phyloP scores from a whole-genome alignment of 805 yeast genomes.

The Yarrowia divulgata region DNA sequence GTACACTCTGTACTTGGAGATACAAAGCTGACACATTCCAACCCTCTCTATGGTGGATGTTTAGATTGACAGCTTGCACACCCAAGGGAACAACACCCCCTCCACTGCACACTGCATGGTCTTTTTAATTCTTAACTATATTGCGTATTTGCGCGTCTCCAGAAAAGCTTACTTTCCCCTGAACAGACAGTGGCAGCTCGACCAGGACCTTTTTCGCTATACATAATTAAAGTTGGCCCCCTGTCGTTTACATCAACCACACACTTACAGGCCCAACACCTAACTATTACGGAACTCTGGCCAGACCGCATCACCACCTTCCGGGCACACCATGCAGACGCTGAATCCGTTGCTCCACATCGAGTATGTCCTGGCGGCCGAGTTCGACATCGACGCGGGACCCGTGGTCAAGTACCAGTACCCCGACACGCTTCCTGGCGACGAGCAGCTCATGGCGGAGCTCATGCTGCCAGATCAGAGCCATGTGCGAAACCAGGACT shows the following conservation, averaged over 20 bases:
- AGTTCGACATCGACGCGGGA: slow-evolving; percentile 81
- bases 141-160: slow-evolving; percentile 19
- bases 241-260: slow-evolving; percentile 31
- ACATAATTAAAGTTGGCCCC: slow-evolving; percentile 24
- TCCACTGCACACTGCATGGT: background rate
- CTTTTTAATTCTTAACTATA: background rate
- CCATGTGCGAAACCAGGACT: slow-evolving; percentile 63
- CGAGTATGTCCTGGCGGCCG: slow-evolving; percentile 70
- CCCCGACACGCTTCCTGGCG: slow-evolving; percentile 53
- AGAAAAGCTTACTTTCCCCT: slow-evolving; percentile 28
- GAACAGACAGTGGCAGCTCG: background rate
- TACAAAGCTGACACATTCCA: background rate
- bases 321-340: slow-evolving; percentile 26
- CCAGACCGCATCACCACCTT: slow-evolving; percentile 4
- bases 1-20: background rate
- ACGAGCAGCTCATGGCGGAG: slow-evolving; percentile 56
- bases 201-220: background rate
- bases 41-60: background rate
- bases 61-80: background rate
- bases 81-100: background rate
- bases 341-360: slow-evolving; percentile 50
- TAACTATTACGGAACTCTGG: background rate
- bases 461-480: slow-evolving; percentile 67
- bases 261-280: background rate
- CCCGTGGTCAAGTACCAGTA: slow-evolving; percentile 67